Conservation (phyloP, 2,329 filamentous ascomycete genomes). For the Fusarium xylarioides region DNA sequence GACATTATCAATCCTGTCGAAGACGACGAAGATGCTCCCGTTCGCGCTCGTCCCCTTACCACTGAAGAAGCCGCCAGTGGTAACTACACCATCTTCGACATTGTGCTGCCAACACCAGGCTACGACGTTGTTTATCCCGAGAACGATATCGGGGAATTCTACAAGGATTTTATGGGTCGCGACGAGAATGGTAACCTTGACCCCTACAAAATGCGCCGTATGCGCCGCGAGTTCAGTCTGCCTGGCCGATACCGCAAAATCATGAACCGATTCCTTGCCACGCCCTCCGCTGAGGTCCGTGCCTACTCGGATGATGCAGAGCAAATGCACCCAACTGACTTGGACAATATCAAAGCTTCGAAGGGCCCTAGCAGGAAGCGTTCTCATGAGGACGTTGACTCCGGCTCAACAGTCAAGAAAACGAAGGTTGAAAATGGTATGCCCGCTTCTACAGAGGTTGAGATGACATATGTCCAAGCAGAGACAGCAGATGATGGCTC, state of each 20-base stretch:
- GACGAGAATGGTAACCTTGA: conserved; percentile 81
- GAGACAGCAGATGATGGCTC: conserved; percentile 10
- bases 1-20: conserved; percentile 54
- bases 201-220: conserved; percentile 85
- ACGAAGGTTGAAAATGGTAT: conserved; percentile 36
- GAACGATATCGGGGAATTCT: conserved; percentile 86
- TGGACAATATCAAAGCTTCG: conserved; percentile 70
- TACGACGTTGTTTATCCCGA: conserved; percentile 87
- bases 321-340: conserved; percentile 89
- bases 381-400: conserved; percentile 25
- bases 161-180: conserved; percentile 84
- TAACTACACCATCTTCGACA: conserved; percentile 81
- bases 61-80: conserved; percentile 81
- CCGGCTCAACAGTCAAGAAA: conserved; percentile 38
- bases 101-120: conserved; percentile 92
- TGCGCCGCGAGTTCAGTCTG: conserved; percentile 87
- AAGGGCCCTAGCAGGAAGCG: conserved; percentile 32
- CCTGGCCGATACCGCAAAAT: conserved; percentile 89
- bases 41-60: conserved; percentile 75
- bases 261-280: conserved; percentile 74
- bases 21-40: conserved; percentile 55
- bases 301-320: conserved; percentile 75
- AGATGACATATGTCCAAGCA: conserved; percentile 22
- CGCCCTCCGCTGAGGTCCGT: conserved; percentile 73
- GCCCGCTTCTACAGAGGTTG: conserved; percentile 11